A percentile compares a stretch with the other conserved stretches of the same genome.
These are phyloP conservation scores for Curvularia sp. DNA, from an alignment of 2,329 filamentous ascomycete species.

Conservation along the genomic window DNA sequence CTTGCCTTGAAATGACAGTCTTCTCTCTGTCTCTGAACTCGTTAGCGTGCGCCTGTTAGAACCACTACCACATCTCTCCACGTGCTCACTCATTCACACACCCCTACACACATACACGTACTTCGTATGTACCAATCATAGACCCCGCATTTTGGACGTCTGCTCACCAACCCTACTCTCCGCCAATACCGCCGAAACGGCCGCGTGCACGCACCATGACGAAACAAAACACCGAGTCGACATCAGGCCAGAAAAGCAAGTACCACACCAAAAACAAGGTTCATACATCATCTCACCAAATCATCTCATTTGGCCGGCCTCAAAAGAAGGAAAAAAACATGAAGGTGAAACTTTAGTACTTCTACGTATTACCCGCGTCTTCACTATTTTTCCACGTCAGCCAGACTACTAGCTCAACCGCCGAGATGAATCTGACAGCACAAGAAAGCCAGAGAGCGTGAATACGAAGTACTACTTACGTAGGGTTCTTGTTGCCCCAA, in stretches of 20 bases:
- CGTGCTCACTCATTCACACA: background rate
- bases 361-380: no score
- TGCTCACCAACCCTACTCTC: background rate
- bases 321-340: no score
- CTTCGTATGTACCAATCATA: background rate
- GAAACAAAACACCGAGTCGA: background rate
- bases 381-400: no score
- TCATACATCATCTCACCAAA: background rate
- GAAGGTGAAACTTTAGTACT: no score
- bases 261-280: background rate
- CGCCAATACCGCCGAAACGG: background rate
- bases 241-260: background rate
- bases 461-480: no score
- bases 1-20: background rate
- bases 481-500: no score
- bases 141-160: background rate
- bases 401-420: no score
- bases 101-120: background rate
- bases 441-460: no score
- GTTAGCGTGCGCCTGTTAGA: no score
- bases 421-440: no score
- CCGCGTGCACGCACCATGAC: background rate
- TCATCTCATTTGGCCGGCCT: no score
- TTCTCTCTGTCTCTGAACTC: background rate
- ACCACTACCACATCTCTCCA: no score